These are phyloP conservation scores for Solanum chmielewskii DNA, from an alignment of 257 asterid species.

Conservation along the genomic window DNA sequence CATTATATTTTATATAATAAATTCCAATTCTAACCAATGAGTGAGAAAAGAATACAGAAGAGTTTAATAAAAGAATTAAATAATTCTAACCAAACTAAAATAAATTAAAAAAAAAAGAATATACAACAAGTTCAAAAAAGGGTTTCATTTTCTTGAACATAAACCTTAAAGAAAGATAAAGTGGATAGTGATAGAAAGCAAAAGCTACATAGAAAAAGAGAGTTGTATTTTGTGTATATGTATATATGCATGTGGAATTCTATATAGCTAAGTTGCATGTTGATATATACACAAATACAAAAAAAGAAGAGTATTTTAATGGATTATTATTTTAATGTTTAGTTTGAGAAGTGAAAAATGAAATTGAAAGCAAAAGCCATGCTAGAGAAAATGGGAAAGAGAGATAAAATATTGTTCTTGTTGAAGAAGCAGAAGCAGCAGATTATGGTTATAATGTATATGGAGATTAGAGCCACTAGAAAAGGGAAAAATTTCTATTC, in stretches of 20 bases:
- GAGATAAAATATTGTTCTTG: slow-evolving; percentile 12
- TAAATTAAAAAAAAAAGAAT: not conserved
- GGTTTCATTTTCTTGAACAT: not conserved
- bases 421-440: slow-evolving; percentile 16
- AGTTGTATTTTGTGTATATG: not conserved
- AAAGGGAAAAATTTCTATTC: slow-evolving; percentile 39
- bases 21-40: not conserved
- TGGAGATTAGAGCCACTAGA: slow-evolving; percentile 61
- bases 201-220: not conserved
- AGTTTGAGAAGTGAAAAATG: slow-evolving; percentile 1
- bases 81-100: not conserved
- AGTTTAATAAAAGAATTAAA: not conserved
- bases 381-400: slow-evolving; percentile 29
- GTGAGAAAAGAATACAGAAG: not conserved
- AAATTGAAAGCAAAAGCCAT: slow-evolving; percentile 16
- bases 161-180: not conserved
- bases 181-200: not conserved
- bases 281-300: not conserved
- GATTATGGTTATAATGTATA: slow-evolving; percentile 34
- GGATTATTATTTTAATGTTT: slow-evolving; percentile 24
- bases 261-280: not conserved
- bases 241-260: not conserved
- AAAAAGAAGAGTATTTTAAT: not conserved
- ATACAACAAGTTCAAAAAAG: not conserved
- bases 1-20: not conserved